A percentile compares a stretch with the other conserved stretches of the same genome.
Evolutionary conservation across 768 basidiomycete genomes (phyloP).

Genomic region (Termitomyces sp.): DNA sequence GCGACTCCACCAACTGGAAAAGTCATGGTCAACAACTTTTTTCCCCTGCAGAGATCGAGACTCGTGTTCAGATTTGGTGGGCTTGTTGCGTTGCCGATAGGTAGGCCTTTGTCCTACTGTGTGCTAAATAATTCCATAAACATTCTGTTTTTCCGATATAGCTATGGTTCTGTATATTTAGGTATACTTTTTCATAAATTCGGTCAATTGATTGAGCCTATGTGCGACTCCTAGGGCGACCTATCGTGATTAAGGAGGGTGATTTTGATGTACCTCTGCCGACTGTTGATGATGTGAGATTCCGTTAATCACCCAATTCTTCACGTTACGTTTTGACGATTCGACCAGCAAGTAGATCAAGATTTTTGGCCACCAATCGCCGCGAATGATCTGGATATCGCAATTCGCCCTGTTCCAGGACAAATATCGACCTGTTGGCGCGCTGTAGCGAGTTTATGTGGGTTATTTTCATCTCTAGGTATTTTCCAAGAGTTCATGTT

Average conservation of each 20-base stretch:
- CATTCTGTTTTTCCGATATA: constrained; percentile 16
- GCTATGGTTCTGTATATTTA: constrained; percentile 73
- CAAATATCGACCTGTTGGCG: constrained; percentile 50
- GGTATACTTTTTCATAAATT: constrained; percentile 29
- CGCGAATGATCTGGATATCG: constrained; percentile 30
- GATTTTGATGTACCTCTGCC: constrained; percentile 69
- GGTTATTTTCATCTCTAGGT: constrained; percentile 14
- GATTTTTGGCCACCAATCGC: constrained; percentile 46
- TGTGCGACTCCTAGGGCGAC: constrained; percentile 42
- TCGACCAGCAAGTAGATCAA: constrained; percentile 50
- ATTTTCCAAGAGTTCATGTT: neutral
- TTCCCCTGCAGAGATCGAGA: constrained; percentile 60
- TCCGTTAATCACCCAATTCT: neutral
- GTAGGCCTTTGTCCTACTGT: constrained; percentile 28
- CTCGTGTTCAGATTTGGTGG: constrained; percentile 78
- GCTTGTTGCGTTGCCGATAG: constrained; percentile 65
- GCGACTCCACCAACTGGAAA: constrained; percentile 72
- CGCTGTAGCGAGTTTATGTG: constrained; percentile 54
- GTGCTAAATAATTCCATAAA: neutral
- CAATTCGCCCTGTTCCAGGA: constrained; percentile 41
- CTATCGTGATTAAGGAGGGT: constrained; percentile 58
- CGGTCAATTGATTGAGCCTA: constrained; percentile 7
- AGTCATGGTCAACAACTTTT: constrained; percentile 57
- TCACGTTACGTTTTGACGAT: constrained; percentile 2
- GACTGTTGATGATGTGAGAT: constrained; percentile 43